Base-by-base conservation (phyloP, 345 rosid species). In the Sonneratia caseolaris region DNA sequence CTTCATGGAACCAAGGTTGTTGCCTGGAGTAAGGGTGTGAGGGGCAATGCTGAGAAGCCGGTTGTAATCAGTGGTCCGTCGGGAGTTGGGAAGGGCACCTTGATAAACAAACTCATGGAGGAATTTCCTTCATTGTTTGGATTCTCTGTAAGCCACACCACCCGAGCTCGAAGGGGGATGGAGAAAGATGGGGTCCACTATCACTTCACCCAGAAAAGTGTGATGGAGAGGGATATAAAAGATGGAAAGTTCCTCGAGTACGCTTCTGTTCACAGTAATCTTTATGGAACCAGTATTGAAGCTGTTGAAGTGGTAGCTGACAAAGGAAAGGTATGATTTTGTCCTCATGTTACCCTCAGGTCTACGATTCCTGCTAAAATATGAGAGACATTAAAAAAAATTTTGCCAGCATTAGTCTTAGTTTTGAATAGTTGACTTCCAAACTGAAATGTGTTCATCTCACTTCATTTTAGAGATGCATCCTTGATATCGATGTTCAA, bases 401-500 rank as follows among this genome's bases (percentile, higher is more conserved):
- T 43, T 37, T 9, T 42, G 69, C 45, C 3, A 37, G n/a, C 45
- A 15, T 43, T 1, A 32, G 21, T 42, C 16, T 38, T 67, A 24
- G 22, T 49, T 27, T 68, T 43, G 47, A 40, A 0, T 21, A 9
- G 14, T 43, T 9, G 35, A 43, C 35, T 68, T 61, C 15, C 15
- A 1, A 24, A 61, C 35, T 61, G 35, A 40, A 19, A 3, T 67
- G 22, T 67, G n/a, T 37, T 4, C 8, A 36, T 9, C 22, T 38
- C 24, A 67, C 18, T 76, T 75, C 61, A 48, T 65, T 83, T 37
- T 56, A 95, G 99, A 83, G 93, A 79, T 95, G 99, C 82, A 95
- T 95, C 75, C 97, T 95, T 75, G 99, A 95, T 79, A 95, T 95
- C 62, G 99, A 95, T 77, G 99, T 95, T 75, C 99, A 95, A 87